Percentiles rank a stretch among this genome's conserved stretches.
Evolutionary conservation across 208 protist species (phyloP).

Genomic region (Leishmania martiniquensis): DNA sequence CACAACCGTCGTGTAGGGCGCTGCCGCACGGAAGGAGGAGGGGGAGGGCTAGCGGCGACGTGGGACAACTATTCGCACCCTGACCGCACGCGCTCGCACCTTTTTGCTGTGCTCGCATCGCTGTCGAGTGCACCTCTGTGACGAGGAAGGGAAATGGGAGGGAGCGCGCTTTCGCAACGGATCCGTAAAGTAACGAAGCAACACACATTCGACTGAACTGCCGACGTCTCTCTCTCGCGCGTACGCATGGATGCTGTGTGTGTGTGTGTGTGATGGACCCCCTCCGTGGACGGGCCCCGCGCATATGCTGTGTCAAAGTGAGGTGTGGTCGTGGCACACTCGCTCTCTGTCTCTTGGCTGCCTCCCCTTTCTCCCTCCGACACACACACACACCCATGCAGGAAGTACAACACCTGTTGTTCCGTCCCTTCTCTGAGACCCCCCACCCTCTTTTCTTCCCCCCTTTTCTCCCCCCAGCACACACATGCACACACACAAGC

Average conservation of each 20-base stretch:
- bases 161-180: too few species aligned
- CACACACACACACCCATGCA: not conserved
- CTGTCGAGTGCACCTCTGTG: not conserved
- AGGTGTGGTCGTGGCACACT: not conserved
- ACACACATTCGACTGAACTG: not conserved
- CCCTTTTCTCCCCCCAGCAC: not conserved
- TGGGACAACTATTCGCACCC: too few species aligned
- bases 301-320: not conserved
- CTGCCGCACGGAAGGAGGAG: not conserved
- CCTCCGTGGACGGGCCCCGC: not conserved
- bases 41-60: not conserved
- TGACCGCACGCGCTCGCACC: too few species aligned
- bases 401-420: too few species aligned
- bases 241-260: not conserved
- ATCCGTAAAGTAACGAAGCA: not conserved
- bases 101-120: not conserved
- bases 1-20: not conserved
- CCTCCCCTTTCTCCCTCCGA: not conserved
- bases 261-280: not conserved
- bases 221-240: not conserved
- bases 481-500: constrained; percentile 7
- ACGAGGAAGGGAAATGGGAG: too few species aligned
- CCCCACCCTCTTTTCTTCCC: too few species aligned
- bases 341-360: not conserved
- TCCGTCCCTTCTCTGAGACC: too few species aligned